Evolutionary conservation across 78 protist genomes (phyloP).

Genomic region (Speleostelium caveatum): DNA sequence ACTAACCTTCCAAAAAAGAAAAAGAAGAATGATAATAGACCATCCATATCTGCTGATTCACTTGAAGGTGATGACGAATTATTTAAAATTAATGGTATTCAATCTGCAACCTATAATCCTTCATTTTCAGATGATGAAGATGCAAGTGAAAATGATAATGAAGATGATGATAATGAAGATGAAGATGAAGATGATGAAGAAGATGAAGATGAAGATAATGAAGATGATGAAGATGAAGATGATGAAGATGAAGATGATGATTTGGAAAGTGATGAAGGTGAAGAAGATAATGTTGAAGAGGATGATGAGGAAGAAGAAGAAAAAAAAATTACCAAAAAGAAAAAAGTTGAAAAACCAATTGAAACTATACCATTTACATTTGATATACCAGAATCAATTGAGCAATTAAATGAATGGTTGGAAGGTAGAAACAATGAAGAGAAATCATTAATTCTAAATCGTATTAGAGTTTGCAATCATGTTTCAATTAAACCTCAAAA

Average conservation of each 20-base stretch:
- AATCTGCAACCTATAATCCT: constrained; percentile 11
- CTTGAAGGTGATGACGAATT: constrained; percentile 17
- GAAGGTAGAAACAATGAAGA: constrained; percentile 29
- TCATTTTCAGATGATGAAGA: constrained; percentile 1
- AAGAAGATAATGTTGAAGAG: constrained; percentile 61
- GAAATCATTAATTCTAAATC: constrained; percentile 11
- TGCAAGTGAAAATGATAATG: not conserved
- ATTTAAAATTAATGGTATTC: constrained; percentile 1
- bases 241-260: not conserved
- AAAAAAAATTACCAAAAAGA: not conserved
- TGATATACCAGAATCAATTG: constrained; percentile 64
- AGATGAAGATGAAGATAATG: not conserved
- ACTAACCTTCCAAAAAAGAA: constrained; percentile 2
- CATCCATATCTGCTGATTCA: constrained; percentile 30
- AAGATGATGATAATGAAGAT: constrained; percentile 14
- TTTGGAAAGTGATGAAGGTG: constrained; percentile 9
- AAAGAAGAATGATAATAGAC: constrained; percentile 42
- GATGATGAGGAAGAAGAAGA: constrained; percentile 30
- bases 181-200: constrained; percentile 20
- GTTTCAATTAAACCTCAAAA: constrained; percentile 76
- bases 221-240: not conserved
- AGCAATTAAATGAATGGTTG: constrained; percentile 73
- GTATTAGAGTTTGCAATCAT: constrained; percentile 81
- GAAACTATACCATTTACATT: constrained; percentile 73
- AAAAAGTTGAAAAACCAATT: constrained; percentile 3